Evolutionary conservation across 73 alveolate genomes (phyloP).

Genomic region (Tetrahymena borealis): DNA sequence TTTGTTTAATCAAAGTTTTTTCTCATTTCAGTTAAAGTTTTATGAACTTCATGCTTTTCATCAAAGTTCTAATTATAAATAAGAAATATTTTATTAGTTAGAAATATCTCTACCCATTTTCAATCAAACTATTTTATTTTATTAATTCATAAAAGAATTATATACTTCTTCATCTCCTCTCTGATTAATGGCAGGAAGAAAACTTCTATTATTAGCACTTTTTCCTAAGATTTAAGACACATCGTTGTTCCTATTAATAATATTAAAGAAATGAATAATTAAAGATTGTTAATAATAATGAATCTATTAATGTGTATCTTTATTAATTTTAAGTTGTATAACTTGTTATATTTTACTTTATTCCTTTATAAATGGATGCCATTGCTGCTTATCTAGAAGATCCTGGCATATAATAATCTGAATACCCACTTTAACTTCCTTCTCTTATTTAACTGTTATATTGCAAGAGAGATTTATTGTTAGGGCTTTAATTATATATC

Average conservation of each 20-base stretch:
- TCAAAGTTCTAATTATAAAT: slow-evolving; percentile 1
- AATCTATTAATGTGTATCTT: no score
- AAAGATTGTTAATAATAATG: no score
- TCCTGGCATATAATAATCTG: neutral
- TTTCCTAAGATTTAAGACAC: slow-evolving; percentile 21
- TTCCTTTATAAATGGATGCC: slow-evolving; percentile 36
- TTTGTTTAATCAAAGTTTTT: slow-evolving; percentile 14
- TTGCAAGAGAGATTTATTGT: neutral
- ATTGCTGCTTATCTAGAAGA: slow-evolving; percentile 16
- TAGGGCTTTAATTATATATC: neutral
- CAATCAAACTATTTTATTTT: neutral
- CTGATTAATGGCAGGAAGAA: neutral
- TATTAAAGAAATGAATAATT: neutral
- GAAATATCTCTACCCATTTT: neutral
- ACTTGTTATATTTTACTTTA: no score
- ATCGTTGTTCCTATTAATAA: slow-evolving; percentile 18
- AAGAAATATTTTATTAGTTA: neutral
- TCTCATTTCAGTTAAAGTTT: slow-evolving; percentile 19
- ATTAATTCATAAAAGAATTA: neutral
- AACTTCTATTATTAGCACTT: neutral
- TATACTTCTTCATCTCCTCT: slow-evolving; percentile 22
- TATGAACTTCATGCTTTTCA: slow-evolving; percentile 38
- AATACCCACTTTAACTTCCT: neutral
- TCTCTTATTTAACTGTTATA: neutral
- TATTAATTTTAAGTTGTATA: no score